These are phyloP conservation scores for Saccharomycopsis selenospora DNA, from an alignment of 805 yeast species.

Conservation along the genomic window DNA sequence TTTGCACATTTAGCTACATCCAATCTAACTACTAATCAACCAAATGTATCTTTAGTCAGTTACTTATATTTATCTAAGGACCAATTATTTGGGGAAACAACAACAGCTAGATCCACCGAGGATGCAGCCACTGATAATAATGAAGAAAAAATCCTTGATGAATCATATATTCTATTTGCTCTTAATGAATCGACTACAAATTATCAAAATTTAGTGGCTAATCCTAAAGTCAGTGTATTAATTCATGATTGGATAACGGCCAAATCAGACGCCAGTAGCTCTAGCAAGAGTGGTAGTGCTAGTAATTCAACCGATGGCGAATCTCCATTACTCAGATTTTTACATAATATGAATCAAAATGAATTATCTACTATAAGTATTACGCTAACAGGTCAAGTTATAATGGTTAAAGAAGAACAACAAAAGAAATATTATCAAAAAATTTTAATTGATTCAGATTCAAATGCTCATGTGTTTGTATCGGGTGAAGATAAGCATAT, in stretches of 20 bases:
- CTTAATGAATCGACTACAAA: constrained; percentile 69
- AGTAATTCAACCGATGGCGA: constrained; percentile 29
- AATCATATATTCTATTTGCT: constrained; percentile 57
- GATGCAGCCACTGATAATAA: constrained; percentile 25
- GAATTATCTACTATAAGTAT: constrained; percentile 78
- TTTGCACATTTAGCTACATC: constrained; percentile 84
- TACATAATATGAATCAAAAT: constrained; percentile 70
- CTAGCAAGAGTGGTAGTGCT: constrained; percentile 13
- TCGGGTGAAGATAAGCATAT: constrained; percentile 57
- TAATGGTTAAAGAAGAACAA: constrained; percentile 38
- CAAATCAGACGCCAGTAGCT: constrained; percentile 29
- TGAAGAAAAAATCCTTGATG: constrained; percentile 31
- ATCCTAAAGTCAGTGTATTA: constrained; percentile 74
- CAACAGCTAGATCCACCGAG: constrained; percentile 2
- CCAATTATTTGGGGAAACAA: constrained; percentile 26
- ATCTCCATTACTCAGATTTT: constrained; percentile 47
- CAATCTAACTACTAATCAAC: constrained; percentile 46
- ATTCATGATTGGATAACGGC: constrained; percentile 89
- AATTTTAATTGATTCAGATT: constrained; percentile 53
- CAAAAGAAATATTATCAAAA: constrained; percentile 44
- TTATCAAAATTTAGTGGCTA: constrained; percentile 56
- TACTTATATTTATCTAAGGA: constrained; percentile 56
- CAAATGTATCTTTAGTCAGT: constrained; percentile 90
- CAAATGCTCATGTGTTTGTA: constrained; percentile 54
- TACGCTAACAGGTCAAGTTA: constrained; percentile 69